phyloP scores from a whole-genome alignment of 352 stramenopile genomes.

The Phytophthora hibernalis region DNA sequence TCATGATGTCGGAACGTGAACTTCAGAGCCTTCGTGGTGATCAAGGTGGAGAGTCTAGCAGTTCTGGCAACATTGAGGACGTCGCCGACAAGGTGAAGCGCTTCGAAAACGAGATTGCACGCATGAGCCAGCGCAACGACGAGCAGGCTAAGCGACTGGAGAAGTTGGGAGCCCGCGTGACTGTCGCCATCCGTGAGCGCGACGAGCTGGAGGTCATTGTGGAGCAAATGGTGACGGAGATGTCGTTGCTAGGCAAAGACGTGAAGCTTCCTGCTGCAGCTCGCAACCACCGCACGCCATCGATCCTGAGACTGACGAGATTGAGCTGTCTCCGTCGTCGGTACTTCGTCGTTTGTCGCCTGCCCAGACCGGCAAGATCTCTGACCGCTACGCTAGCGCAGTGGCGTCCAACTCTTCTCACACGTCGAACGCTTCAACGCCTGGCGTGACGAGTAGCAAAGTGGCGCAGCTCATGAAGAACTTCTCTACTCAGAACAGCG shows the following conservation, averaged over 20 bases:
- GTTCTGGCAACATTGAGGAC: slow-evolving; percentile 26
- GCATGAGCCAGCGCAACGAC: slow-evolving; percentile 60
- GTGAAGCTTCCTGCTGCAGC: slow-evolving; percentile 20
- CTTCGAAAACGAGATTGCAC: slow-evolving; percentile 59
- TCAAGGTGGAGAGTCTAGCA: slow-evolving; percentile 4
- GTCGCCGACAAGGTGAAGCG: slow-evolving; percentile 56
- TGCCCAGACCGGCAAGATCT: slow-evolving; percentile 42
- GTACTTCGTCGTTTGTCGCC: slow-evolving; percentile 2
- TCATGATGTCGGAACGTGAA: slow-evolving; percentile 60
- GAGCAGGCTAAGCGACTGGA: slow-evolving; percentile 62
- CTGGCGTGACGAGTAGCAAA: slow-evolving; percentile 47
- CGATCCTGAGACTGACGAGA: slow-evolving; percentile 32
- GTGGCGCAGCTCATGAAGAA: slow-evolving; percentile 80
- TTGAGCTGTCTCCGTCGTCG: slow-evolving; percentile 26
- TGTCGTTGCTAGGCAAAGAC: slow-evolving; percentile 46
- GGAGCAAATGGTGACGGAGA: slow-evolving; percentile 65
- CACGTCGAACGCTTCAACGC: slow-evolving; percentile 12
- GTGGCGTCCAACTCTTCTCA: slow-evolving; percentile 37
- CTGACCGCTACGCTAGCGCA: slow-evolving; percentile 58
- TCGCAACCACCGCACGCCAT: slow-evolving; percentile 25
- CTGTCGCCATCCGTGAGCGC: slow-evolving; percentile 54
- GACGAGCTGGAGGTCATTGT: slow-evolving; percentile 69
- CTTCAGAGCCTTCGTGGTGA: slow-evolving; percentile 48
- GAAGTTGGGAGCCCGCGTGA: slow-evolving; percentile 54
- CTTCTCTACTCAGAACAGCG: slow-evolving; percentile 51